Conservation (phyloP, 2,329 filamentous ascomycete genomes). For the Mycocentrospora acerina region DNA sequence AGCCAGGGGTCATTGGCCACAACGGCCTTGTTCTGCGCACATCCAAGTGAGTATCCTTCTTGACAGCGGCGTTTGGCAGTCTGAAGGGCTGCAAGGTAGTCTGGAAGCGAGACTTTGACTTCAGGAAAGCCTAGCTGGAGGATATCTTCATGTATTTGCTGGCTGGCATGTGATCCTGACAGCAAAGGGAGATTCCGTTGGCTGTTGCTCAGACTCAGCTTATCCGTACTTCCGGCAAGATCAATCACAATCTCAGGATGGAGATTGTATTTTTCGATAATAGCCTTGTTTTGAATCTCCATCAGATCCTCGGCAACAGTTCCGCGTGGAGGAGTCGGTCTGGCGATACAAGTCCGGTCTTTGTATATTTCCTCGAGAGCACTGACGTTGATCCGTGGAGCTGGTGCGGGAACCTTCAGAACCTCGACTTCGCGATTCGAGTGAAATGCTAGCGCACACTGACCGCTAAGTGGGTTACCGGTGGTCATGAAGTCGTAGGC, state of each 20-base stretch:
- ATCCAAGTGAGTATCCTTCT: slow-evolving; percentile 61
- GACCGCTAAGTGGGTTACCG: slow-evolving; percentile 47
- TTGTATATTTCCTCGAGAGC: slow-evolving; percentile 47
- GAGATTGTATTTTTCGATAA: slow-evolving; percentile 31
- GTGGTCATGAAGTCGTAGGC: slow-evolving; percentile 63
- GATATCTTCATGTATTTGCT: slow-evolving; percentile 40
- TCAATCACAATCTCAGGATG: slow-evolving; percentile 22
- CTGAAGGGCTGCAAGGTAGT: slow-evolving; percentile 37
- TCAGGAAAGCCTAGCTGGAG: slow-evolving; percentile 40
- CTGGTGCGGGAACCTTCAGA: slow-evolving; percentile 48
- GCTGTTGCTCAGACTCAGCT: slow-evolving; percentile 35
- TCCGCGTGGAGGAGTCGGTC: slow-evolving; percentile 31
- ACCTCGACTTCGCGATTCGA: slow-evolving; percentile 55
- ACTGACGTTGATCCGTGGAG: slow-evolving; percentile 46
- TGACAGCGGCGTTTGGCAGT: slow-evolving; percentile 56
- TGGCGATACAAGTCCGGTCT: slow-evolving; percentile 33
- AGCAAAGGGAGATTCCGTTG: slow-evolving; percentile 30
- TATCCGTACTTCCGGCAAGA: slow-evolving; percentile 31
- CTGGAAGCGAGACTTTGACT: slow-evolving; percentile 33
- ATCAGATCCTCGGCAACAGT: slow-evolving; percentile 38
- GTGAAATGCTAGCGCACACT: slow-evolving; percentile 55
- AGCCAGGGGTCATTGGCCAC: slow-evolving; percentile 72
- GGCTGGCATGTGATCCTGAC: slow-evolving; percentile 32
- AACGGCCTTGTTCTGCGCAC: slow-evolving; percentile 65
- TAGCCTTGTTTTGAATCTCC: slow-evolving; percentile 32